Evolutionary conservation across 352 stramenopile genomes (phyloP), one percentile per base, ranked within the genome.

Genomic region (Peronospora belbahrii): DNA sequence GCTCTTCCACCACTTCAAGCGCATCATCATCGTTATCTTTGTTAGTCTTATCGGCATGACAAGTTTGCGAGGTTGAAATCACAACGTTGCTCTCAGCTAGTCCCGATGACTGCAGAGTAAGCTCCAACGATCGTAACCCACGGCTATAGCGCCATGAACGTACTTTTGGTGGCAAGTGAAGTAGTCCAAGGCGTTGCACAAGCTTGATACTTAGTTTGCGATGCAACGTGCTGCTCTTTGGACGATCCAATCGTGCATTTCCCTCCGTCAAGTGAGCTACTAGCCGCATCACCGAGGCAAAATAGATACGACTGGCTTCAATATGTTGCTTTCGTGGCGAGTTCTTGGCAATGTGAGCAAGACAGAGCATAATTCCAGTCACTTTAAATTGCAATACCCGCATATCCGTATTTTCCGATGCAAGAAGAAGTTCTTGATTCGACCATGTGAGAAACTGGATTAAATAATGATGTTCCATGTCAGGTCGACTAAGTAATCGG

Each of bases 131-230:
- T 13, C 91, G 70, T 34, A 97, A 48, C 10, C 95, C 93, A 4
- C 95, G 82, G 47, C 95, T 74, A 70, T 99, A 99, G 17, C 96
- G 82, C 97, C 97, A 99, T 4, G 74, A 63, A 9, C 92, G 92
- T 18, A 99, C 70, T 15, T 88, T 77, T 8, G 96, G 96, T 10
- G 93, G 94, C 47, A 99, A 64, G 53, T 97, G 97, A 0, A 96
- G 62, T 23, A 97, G 72, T 3, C 94, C 96, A 8, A 98, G 76
- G 11, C 97, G 76, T 53, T 97, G 92, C 55, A 98, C 92, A 14
- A 99, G 77, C 62, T 99, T 99, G 4, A 98, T 81, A 20, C 96
- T 78, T n/a, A 97, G 70, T 49, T 98, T 97, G 40, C 90, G 76
- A 32, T 97, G 70, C 24, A 97, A 44, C 2, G 83, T 93, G 45